Base-by-base conservation (phyloP, 148 eudicot species). In the Rhododendron molle region DNA sequence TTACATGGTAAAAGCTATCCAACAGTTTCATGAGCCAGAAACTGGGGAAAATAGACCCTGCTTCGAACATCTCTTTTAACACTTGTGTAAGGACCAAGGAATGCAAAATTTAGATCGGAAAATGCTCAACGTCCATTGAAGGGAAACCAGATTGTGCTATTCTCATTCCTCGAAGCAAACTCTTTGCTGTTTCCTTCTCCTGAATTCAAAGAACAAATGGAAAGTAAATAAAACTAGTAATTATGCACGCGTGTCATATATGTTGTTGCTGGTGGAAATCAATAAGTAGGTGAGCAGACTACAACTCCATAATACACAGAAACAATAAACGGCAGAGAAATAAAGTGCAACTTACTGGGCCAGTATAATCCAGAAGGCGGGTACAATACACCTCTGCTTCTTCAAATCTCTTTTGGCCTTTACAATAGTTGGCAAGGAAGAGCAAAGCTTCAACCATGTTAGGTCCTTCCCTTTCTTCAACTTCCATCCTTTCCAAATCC, bases 181-280 rank as follows among this genome's bases (percentile, higher is more conserved):
- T 93, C 92, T 94, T 94, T 38, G 98, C 99, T 50, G 92, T 90
- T 95, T 97, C 99, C 88, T 91, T 97, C 89, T 95, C 99, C 99
- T 97, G 93, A 87, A 95, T 58, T 13, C 21, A 23, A 79, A 78
- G 12, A 62, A 83, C 18, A 76, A 38, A 18, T n/a, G 0, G 43
- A 49, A 78, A 71, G 34, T 83, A 28, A 23, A 7, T 14, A 52
- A 72, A 72, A 74, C 36, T 28, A 69, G 54, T 32, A 32, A 18
- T 52, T 34, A 9, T 54, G 69, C 28, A 81, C 7, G 65, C 49
- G 18, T 4, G 40, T 9, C 10, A 16, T 5, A 49, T 15, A 76
- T 38, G 49, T 20, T 36, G 21, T 76, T 80, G 44, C 21, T 30
- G 3, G 81, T 23, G 54, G 9, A 21, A 26, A 47, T 80, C 62